phyloP scores from a whole-genome alignment of 805 yeast species.

The Pichia scutulata region DNA sequence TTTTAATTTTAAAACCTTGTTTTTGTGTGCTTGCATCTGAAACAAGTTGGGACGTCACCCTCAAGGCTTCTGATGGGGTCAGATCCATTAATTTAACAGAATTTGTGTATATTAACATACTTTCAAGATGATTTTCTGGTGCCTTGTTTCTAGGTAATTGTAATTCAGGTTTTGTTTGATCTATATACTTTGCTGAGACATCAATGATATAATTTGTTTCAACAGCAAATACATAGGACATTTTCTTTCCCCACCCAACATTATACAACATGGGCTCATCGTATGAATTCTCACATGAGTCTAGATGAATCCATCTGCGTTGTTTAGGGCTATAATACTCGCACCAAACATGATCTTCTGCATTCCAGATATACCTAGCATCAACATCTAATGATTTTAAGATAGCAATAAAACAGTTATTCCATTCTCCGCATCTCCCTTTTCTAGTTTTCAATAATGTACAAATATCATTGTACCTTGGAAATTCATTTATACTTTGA shows the following conservation, averaged over 20 bases:
- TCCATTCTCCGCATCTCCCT: slow-evolving; percentile 97
- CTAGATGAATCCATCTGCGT: slow-evolving; percentile 79
- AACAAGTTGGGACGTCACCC: slow-evolving; percentile 6
- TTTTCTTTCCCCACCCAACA: slow-evolving; percentile 86
- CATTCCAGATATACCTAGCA: slow-evolving; percentile 74
- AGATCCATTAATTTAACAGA: background rate
- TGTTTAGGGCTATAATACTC: slow-evolving; percentile 63
- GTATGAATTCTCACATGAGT: slow-evolving; percentile 79
- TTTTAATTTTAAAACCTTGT: slow-evolving; percentile 1
- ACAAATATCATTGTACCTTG: slow-evolving; percentile 66
- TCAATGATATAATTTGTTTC: slow-evolving; percentile 57
- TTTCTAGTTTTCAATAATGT: slow-evolving; percentile 50
- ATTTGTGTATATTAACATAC: slow-evolving; percentile 32
- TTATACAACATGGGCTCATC: slow-evolving; percentile 76
- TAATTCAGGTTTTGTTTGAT: slow-evolving; percentile 24
- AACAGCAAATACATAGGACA: slow-evolving; percentile 81
- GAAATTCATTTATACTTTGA: slow-evolving; percentile 44
- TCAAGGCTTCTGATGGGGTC: background rate
- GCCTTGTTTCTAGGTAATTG: slow-evolving; percentile 41
- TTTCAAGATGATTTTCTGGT: slow-evolving; percentile 32
- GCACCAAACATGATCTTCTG: slow-evolving; percentile 96
- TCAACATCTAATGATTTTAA: slow-evolving; percentile 58
- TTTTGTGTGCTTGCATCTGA: background rate
- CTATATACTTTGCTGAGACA: slow-evolving; percentile 62
- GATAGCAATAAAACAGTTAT: slow-evolving; percentile 68